Base-by-base conservation (phyloP, 1,284 basidiomycete genomes). In the Microstroma glucosiphilum region DNA sequence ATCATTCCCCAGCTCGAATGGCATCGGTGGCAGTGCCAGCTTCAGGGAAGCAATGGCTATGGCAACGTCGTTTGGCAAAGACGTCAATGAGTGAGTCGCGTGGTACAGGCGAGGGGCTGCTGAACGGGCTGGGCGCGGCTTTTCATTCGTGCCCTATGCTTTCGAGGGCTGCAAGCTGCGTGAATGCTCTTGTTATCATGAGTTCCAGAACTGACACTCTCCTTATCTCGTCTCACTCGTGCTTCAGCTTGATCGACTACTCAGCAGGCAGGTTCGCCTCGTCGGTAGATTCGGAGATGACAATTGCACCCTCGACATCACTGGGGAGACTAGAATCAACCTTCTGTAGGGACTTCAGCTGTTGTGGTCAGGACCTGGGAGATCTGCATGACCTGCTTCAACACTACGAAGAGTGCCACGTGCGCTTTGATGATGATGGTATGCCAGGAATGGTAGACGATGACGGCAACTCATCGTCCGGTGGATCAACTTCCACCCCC, bases 331-430 rank as follows among this genome's bases (percentile, higher is more conserved):
- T 78, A 42, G 77, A 79, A 60, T 70, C 73, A 17, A 78, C 75
- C 12, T 79, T 79, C 59, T 79, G 77, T 65, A 69, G 76, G 61
- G 72, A 78, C 63, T 79, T 77, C 62, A 71, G 70, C 40, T 79
- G 77, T 60, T 79, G 77, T 53, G 77, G 77, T 25, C 67, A 71
- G 48, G 70, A 64, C 37, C 69, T 79, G 48, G 76, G 72, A 37
- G 76, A 79, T 56, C 64, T 79, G 1, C 77, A 79, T 63, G 77
- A 79, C 57, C 69, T 79, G 7, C 69, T 79, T 9, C 76, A 78
- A 56, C 77, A 79, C 61, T 79, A 79, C 66, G 77, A 79, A 58
- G 77, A 78, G 48, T 69, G 73, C 59, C 77, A 79, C 53, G 76
- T 78, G 42, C 69, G 71, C 23, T 77, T 77, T 61, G 76, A 79